These are phyloP conservation scores for Epichloe bromicola DNA, from an alignment of 2,329 filamentous ascomycete species.

Conservation along the genomic window DNA sequence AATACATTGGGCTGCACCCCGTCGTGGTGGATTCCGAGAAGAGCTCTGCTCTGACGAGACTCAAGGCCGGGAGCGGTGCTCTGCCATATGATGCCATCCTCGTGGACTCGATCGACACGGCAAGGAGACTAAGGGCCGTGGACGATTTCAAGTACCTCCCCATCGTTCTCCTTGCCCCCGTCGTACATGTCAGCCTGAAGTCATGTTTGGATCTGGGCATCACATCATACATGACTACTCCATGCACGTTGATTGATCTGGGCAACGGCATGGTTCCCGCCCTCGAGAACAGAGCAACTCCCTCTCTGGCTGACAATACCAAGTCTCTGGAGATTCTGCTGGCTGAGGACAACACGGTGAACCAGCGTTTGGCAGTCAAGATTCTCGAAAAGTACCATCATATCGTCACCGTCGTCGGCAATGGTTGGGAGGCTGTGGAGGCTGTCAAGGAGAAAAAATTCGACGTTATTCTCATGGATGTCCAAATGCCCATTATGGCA, in stretches of 20 bases:
- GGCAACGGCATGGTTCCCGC: constrained; percentile 95
- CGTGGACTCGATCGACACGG: constrained; percentile 85
- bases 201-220: constrained; percentile 90
- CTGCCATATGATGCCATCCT: constrained; percentile 88
- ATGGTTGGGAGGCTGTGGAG: constrained; percentile 85
- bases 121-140: constrained; percentile 69
- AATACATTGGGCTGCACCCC: constrained; percentile 65
- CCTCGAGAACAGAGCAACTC: constrained; percentile 82
- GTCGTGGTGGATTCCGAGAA: constrained; percentile 72
- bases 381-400: constrained; percentile 96
- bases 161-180: constrained; percentile 79
- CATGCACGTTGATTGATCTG: constrained; percentile 84
- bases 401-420: constrained; percentile 83
- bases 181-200: constrained; percentile 85
- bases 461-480: constrained; percentile 97
- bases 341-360: constrained; percentile 94
- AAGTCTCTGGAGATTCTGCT: constrained; percentile 91
- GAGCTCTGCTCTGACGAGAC: constrained; percentile 44
- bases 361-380: constrained; percentile 90
- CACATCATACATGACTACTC: constrained; percentile 98
- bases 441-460: constrained; percentile 87
- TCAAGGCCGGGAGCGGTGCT: constrained; percentile 35
- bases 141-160: constrained; percentile 98
- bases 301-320: constrained; percentile 82
- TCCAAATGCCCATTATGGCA: constrained; percentile 99